These are phyloP conservation scores for Martiniozyma abietophila DNA, from an alignment of 805 yeast species.

Conservation along the genomic window DNA sequence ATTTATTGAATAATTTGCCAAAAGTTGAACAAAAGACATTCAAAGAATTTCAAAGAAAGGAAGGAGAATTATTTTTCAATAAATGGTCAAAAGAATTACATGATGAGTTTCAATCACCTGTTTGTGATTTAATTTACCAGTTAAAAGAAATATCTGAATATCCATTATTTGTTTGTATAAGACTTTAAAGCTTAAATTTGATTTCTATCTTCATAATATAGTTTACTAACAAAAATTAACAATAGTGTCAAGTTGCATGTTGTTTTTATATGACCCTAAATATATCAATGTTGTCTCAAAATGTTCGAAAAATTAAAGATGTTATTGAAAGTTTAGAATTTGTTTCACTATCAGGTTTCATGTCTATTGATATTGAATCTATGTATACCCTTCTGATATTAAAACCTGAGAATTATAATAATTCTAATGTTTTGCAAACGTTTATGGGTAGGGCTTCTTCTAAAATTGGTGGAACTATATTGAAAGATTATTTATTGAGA, in stretches of 20 bases:
- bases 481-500: constrained; percentile 28
- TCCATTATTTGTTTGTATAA: constrained; percentile 5
- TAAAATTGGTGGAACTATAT: constrained; percentile 21
- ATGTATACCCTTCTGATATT: constrained; percentile 20
- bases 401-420: constrained; percentile 3
- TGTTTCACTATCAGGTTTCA: constrained; percentile 5
- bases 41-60: constrained; percentile 10
- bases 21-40: constrained; percentile 10
- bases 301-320: constrained; percentile 1
- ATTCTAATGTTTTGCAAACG: constrained; percentile 14
- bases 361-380: constrained; percentile 25
- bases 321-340: constrained; percentile 6
- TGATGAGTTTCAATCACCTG: no score
- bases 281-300: neutral
- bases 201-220: no score
- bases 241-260: constrained; percentile 8
- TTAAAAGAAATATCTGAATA: constrained; percentile 4
- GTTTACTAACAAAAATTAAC: neutral
- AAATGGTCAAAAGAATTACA: no score
- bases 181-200: no score
- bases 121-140: constrained; percentile 3
- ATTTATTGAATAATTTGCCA: neutral
- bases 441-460: constrained; percentile 22
- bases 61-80: constrained; percentile 9
- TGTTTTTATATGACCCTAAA: constrained; percentile 10